phyloP scores from a whole-genome alignment of 108 stramenopile species.

The Phaeodactylum tricornutum region DNA sequence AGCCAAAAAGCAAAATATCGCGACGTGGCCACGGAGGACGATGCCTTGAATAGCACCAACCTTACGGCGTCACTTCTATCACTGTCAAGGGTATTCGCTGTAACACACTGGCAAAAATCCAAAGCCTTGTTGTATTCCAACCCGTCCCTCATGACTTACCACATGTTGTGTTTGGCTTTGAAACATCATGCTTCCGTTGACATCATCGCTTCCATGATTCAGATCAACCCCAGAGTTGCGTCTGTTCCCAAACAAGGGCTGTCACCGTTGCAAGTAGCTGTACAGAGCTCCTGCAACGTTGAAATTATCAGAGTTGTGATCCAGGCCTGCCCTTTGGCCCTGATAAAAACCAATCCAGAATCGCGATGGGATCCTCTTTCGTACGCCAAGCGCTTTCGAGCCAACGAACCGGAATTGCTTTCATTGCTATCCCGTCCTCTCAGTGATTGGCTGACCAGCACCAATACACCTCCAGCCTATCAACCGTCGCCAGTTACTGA shows the following conservation, averaged over 20 bases:
- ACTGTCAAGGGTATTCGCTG: no score
- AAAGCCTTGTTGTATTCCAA: not conserved
- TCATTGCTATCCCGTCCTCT: constrained; percentile 22
- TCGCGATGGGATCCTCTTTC: constrained; percentile 19
- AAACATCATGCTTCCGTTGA: constrained; percentile 4
- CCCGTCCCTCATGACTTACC: not conserved
- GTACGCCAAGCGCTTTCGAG: constrained; percentile 16
- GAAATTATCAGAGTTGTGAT: constrained; percentile 16
- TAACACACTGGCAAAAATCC: no score
- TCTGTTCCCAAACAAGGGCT: constrained; percentile 25
- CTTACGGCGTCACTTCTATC: no score
- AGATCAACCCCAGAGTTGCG: constrained; percentile 17
- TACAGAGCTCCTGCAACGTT: constrained; percentile 7
- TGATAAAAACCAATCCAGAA: constrained; percentile 15
- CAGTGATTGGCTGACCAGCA: constrained; percentile 10
- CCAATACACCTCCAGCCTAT: no score
- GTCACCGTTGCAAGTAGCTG: constrained; percentile 29
- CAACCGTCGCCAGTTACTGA: not conserved
- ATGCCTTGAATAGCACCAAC: no score
- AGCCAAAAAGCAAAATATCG: no score
- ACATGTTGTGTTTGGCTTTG: constrained; percentile 2
- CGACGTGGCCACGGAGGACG: no score
- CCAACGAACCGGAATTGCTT: constrained; percentile 19
- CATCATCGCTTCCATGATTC: constrained; percentile 16
- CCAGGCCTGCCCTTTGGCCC: constrained; percentile 24